A percentile compares a stretch with the other conserved stretches of the same genome.
phyloP scores from a whole-genome alignment of 257 asterid species.

The Solanum rostratum region DNA sequence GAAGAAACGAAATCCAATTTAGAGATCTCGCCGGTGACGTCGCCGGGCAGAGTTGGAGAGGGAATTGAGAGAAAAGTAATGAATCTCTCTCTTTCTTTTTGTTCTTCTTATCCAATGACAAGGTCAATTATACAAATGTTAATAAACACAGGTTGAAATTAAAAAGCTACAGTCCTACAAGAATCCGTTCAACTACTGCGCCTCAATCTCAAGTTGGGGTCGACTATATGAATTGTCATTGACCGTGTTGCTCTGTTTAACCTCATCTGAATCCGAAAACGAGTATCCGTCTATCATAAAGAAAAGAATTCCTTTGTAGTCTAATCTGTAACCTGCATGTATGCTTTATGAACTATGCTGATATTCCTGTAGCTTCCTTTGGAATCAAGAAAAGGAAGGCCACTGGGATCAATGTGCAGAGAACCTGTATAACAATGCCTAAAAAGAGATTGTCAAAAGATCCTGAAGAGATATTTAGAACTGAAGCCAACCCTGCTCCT shows the following conservation, averaged over 20 bases:
- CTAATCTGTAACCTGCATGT: neutral
- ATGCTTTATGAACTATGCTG: conserved; percentile 39
- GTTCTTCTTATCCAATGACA: too few relatives aligned
- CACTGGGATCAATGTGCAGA: conserved; percentile 58
- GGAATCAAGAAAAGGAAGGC: conserved; percentile 72
- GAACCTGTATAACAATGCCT: conserved; percentile 52
- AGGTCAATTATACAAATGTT: too few relatives aligned
- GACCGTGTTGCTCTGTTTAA: neutral
- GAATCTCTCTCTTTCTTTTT: too few relatives aligned
- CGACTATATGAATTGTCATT: neutral
- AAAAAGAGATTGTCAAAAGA: conserved; percentile 58
- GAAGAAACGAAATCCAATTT: too few relatives aligned
- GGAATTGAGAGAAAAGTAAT: too few relatives aligned
- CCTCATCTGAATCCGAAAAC: neutral
- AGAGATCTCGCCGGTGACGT: too few relatives aligned
- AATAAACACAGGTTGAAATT: neutral
- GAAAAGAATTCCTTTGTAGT: neutral
- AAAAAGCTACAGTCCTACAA: neutral
- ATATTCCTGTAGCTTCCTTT: conserved; percentile 71
- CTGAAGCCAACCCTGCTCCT: conserved; percentile 78
- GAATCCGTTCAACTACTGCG: neutral
- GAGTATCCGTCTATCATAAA: neutral
- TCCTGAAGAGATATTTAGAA: conserved; percentile 77
- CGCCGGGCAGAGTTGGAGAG: too few relatives aligned
- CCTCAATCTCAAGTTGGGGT: neutral